A percentile compares a stretch with the other conserved stretches of the same genome.
phyloP scores from a whole-genome alignment of 306 rosid genomes.

The Gastrolobium bilobum region DNA sequence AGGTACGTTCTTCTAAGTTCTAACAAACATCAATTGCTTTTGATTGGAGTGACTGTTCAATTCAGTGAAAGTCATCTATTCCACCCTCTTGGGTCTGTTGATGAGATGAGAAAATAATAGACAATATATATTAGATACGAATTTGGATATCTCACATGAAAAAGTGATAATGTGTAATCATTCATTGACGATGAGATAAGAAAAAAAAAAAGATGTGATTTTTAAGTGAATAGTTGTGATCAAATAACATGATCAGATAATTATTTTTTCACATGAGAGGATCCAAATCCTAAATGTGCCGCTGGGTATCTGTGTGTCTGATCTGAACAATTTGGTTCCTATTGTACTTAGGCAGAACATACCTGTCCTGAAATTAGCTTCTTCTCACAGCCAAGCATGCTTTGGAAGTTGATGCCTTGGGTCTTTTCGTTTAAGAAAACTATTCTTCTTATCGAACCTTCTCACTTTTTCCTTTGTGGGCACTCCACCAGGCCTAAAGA shows the following conservation, averaged over 20 bases:
- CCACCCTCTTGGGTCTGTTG: conserved; percentile 45
- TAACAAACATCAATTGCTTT: conserved; percentile 39
- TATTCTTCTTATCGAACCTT: conserved; percentile 67
- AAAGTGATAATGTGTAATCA: too few species aligned
- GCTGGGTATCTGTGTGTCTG: conserved; percentile 36
- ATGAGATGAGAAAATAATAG: conserved; percentile 14
- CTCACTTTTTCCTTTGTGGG: conserved; percentile 58
- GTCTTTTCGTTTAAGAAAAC: conserved; percentile 61
- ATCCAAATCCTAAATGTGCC: conserved; percentile 2
- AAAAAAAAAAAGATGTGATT: too few species aligned
- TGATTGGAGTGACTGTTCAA: conserved; percentile 27
- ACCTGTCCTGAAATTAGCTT: conserved; percentile 53
- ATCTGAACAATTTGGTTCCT: conserved; percentile 44
- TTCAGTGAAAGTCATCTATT: conserved; percentile 36
- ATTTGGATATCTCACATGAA: too few species aligned
- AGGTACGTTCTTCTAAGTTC: conserved; percentile 36
- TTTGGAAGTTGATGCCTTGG: conserved; percentile 58
- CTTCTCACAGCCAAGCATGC: conserved; percentile 51
- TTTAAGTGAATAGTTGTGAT: too few species aligned
- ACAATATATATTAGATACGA: too few species aligned
- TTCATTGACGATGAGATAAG: too few species aligned
- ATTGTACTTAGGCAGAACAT: conserved; percentile 57
- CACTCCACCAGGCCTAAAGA: conserved; percentile 78
- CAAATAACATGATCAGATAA: too few species aligned
- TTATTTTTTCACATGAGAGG: too few species aligned